Base-by-base conservation (phyloP, 139 green algal genomes). In the Tetratostichococcus sp. region DNA sequence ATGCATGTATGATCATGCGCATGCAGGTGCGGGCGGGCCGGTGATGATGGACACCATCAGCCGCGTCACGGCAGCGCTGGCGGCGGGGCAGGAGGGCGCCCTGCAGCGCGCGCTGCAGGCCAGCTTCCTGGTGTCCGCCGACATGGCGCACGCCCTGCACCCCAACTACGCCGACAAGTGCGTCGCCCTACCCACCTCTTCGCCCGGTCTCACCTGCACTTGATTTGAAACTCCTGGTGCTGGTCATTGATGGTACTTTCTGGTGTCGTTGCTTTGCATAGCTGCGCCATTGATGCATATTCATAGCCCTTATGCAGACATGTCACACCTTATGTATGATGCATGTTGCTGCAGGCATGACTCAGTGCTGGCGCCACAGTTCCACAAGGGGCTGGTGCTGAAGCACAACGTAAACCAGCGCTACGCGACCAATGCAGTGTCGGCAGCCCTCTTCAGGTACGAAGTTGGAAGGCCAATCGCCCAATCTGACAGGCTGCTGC, bases 401-500 rank as follows among this genome's bases (percentile, higher is more conserved):
- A 98, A 98, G 84, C 91, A 97, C 87, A 98, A 98, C 82, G 80
- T 82, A 65, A 97, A 98, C 86, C 95, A 98, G 88, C 89, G 94
- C 70, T 99, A 98, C 76, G 92, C 93, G 14, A 97, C 94, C 65
- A 96, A 91, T 76, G 73, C 87, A 19, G 83, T 97, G 35, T 93
- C 87, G 0, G 88, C 92, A 8, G 83, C 84, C 19, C 82, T 98
- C 0, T 97, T 98, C 88, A 90, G 88, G 89, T 91, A n/a, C n/a
- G n/a, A n/a, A n/a, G n/a, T n/a, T n/a, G n/a, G n/a, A n/a, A n/a
- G n/a, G n/a, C n/a, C n/a, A n/a, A n/a, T n/a, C n/a, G n/a, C n/a
- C n/a, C n/a, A n/a, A n/a, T n/a, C n/a, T n/a, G n/a, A n/a, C n/a
- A n/a, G n/a, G n/a, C n/a, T n/a, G n/a, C n/a, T 25, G 11, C 19